phyloP scores from a whole-genome alignment of 225 moss, liverwort and hornwort genomes.

The Rhytidiadelphus loreus region DNA sequence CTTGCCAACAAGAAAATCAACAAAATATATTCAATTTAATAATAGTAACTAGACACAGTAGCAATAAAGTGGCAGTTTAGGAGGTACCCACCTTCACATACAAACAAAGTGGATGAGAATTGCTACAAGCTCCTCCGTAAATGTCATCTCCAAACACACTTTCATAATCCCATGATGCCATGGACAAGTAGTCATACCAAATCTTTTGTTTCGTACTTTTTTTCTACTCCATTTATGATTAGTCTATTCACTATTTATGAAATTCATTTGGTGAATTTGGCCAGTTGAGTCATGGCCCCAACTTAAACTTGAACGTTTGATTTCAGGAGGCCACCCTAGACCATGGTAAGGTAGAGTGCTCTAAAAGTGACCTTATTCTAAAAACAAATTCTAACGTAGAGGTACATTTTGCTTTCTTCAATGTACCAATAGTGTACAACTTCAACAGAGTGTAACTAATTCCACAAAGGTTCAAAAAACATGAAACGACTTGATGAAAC shows the following conservation, averaged over 20 bases:
- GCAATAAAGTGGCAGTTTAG: neutral
- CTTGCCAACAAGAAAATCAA: neutral
- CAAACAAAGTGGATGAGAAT: neutral
- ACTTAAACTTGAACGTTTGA: too few species aligned
- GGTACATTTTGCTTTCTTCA: too few species aligned
- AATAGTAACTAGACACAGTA: neutral
- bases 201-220: neutral
- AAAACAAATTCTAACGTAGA: too few species aligned
- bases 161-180: neutral
- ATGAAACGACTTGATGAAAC: too few species aligned
- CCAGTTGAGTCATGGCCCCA: too few species aligned
- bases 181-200: rapidly evolving
- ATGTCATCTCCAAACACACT: neutral
- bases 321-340: too few species aligned
- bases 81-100: too few species aligned
- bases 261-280: neutral
- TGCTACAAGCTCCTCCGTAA: neutral
- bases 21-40: neutral
- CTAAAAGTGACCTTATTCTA: too few species aligned
- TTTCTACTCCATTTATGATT: neutral
- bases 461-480: too few species aligned
- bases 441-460: too few species aligned
- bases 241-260: neutral
- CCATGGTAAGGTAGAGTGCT: too few species aligned
- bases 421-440: too few species aligned